Base-by-base conservation (phyloP, 129 eudicot genomes). In the Helichrysum umbraculigerum region DNA sequence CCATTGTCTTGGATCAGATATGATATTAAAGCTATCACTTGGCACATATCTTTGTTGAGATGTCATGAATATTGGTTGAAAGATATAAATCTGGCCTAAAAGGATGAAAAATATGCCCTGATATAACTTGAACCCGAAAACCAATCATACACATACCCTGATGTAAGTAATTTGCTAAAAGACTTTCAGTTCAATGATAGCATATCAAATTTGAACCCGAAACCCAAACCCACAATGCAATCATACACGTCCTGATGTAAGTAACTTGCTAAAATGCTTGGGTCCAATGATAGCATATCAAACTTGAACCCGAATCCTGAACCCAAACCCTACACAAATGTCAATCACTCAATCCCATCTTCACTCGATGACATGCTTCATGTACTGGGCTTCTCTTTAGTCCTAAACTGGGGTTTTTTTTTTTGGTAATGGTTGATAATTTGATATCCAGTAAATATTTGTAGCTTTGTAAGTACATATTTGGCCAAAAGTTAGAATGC, bases 1-100 rank as follows among this genome's bases (percentile, higher is more conserved):
- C 33, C 34, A 51, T 60, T 69, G 56, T 37, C 39, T 22, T 39
- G 37, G 74, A 67, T 76, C 54, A 57, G 12, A 42, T 8, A 74
- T 62, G 59, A 34, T n/a, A 37, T 33, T 35, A 42, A 66, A 66
- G 28, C 51, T 66, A 0, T 35, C 71, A 30, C 15, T 66, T 17
- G 51, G 8, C 68, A 61, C 34, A 22, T 73, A 6, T 28, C 4
- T 32, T 73, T 41, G 63, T 75, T 74, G 5, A 20, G 47, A 32
- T 54, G 65, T 54, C 65, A 30, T 71, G 19, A 28, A 29, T 35
- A 47, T 44, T 50, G 16, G 17, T 11, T 44, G 17, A 44, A 12
- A 44, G 52, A 44, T 12, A 44, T 11, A 44, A 44, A 44, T 44
- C 17, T 44, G 52, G 16, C 52, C 52, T 44, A 44, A 11, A 44